A percentile compares a stretch with the other conserved stretches of the same genome.
Conservation (phyloP, 1,284 basidiomycete genomes). For the Phaffia rhodozyma region DNA sequence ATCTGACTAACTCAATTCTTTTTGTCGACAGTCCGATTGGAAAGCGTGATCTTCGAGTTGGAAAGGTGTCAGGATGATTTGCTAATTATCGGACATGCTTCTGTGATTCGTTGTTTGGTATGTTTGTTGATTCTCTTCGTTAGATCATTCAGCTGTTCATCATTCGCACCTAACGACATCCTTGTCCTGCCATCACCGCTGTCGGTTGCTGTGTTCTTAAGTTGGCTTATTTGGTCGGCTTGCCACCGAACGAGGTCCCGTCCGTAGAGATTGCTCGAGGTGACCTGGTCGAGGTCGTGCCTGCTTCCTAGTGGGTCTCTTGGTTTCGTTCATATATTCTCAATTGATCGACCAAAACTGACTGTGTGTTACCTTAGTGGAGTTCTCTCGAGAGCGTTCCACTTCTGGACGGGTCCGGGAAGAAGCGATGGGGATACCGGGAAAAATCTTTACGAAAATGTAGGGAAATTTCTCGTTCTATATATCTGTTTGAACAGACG, state of each 20-base stretch:
- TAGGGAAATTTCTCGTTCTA: neutral
- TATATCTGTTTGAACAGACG: no score
- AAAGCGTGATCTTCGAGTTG: conserved; percentile 70
- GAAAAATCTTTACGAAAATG: conserved; percentile 37
- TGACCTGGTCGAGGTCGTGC: conserved; percentile 77
- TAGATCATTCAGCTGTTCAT: neutral
- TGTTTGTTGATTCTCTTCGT: conserved; percentile 26
- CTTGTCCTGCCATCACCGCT: neutral
- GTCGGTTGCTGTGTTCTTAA: conserved; percentile 11
- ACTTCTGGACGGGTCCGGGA: conserved; percentile 57
- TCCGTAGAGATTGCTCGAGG: conserved; percentile 89
- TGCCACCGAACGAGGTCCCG: conserved; percentile 92
- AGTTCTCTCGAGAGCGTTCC: conserved; percentile 73
- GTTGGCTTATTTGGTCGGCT: conserved; percentile 77
- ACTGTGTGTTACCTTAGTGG: conserved; percentile 35
- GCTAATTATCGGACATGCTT: conserved; percentile 71
- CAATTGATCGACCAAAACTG: no score
- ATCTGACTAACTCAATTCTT: conserved; percentile 8
- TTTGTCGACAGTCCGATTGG: conserved; percentile 48
- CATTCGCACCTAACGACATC: neutral
- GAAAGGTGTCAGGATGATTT: conserved; percentile 68
- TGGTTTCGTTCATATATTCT: no score
- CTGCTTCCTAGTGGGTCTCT: conserved; percentile 52
- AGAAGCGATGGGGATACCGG: conserved; percentile 30
- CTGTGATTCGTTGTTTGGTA: conserved; percentile 88